Conservation (phyloP, 148 eudicot genomes). For the Heliosperma pusillum region DNA sequence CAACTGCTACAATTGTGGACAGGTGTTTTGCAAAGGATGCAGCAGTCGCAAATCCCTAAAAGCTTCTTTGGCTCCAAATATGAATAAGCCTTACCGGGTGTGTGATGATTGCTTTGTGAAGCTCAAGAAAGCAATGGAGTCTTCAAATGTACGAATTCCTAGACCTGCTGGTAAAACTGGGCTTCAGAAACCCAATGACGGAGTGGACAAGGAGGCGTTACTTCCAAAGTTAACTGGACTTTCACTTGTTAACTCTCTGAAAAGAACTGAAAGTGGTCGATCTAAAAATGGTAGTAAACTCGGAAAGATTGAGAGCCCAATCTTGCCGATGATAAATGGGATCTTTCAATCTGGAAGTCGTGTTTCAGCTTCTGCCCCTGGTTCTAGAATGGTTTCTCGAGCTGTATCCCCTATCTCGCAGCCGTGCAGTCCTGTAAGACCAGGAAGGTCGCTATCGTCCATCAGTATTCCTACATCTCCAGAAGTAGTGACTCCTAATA, state of each 20-base stretch:
- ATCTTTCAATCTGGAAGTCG: slow-evolving; percentile 37
- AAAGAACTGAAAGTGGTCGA: slow-evolving; percentile 39
- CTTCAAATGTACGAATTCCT: slow-evolving; percentile 40
- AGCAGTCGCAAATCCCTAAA: slow-evolving; percentile 71
- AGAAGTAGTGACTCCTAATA: slow-evolving; percentile 34
- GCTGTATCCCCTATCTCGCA: slow-evolving; percentile 59
- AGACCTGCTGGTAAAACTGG: slow-evolving; percentile 43
- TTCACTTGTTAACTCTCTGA: slow-evolving; percentile 45
- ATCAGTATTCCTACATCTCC: slow-evolving; percentile 33
- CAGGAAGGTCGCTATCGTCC: slow-evolving; percentile 31
- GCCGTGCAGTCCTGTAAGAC: slow-evolving; percentile 33
- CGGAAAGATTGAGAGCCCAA: slow-evolving; percentile 36
- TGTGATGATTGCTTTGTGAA: slow-evolving; percentile 82
- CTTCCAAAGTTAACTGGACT: slow-evolving; percentile 42
- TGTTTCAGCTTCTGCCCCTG: slow-evolving; percentile 57
- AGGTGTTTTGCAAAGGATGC: slow-evolving; percentile 78
- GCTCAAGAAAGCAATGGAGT: slow-evolving; percentile 53
- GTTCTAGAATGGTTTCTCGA: slow-evolving; percentile 57
- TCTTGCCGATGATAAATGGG: slow-evolving; percentile 35
- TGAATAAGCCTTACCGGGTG: slow-evolving; percentile 79
- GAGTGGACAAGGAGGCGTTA: slow-evolving; percentile 43
- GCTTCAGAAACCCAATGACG: slow-evolving; percentile 40
- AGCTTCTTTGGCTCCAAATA: slow-evolving; percentile 82
- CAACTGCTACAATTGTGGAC: slow-evolving; percentile 93
- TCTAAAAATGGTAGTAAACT: slow-evolving; percentile 29